Conservation (phyloP, 208 protist species). For the Trypanosoma rangeli region DNA sequence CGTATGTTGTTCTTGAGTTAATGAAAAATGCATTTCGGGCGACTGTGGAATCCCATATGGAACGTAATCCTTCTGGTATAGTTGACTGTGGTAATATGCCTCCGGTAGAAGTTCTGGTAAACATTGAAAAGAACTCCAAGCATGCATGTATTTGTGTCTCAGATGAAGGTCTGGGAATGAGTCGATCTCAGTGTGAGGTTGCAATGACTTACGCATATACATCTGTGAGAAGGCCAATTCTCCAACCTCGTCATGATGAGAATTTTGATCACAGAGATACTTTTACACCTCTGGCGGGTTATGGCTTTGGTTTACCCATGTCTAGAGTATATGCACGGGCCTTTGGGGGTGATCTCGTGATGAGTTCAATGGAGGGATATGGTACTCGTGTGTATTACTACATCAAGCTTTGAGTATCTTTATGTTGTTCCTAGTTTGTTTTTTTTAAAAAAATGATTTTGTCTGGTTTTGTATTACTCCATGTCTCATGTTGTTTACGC, state of each 20-base stretch:
- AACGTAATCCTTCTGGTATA: slow-evolving; percentile 60
- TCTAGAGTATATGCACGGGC: slow-evolving; percentile 91
- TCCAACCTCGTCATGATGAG: slow-evolving; percentile 29
- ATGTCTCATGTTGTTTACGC: slow-evolving; percentile 5
- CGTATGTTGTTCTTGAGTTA: slow-evolving; percentile 94
- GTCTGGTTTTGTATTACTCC: slow-evolving; percentile 21
- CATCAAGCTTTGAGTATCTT: slow-evolving; percentile 53
- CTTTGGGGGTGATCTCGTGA: slow-evolving; percentile 92
- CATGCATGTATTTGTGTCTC: slow-evolving; percentile 88
- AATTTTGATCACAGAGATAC: slow-evolving; percentile 16
- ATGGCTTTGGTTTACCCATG: slow-evolving; percentile 95
- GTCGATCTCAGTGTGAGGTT: slow-evolving; percentile 64
- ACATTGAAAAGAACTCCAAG: slow-evolving; percentile 55
- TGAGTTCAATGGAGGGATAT: slow-evolving; percentile 94
- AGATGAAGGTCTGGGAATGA: slow-evolving; percentile 87
- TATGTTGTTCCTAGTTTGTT: slow-evolving; percentile 24
- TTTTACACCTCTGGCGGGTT: slow-evolving; percentile 86
- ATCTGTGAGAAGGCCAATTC: slow-evolving; percentile 69
- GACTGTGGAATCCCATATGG: slow-evolving; percentile 85
- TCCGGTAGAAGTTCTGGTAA: slow-evolving; percentile 74
- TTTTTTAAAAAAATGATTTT: slow-evolving; percentile 8
- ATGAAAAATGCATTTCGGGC: slow-evolving; percentile 95
- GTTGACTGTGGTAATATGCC: slow-evolving; percentile 82
- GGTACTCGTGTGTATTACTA: slow-evolving; percentile 93
- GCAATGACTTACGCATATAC: slow-evolving; percentile 94